Evolutionary conservation across 176 grass and related monocot species (phyloP).

Genomic region (Cenchrus purpureus): DNA sequence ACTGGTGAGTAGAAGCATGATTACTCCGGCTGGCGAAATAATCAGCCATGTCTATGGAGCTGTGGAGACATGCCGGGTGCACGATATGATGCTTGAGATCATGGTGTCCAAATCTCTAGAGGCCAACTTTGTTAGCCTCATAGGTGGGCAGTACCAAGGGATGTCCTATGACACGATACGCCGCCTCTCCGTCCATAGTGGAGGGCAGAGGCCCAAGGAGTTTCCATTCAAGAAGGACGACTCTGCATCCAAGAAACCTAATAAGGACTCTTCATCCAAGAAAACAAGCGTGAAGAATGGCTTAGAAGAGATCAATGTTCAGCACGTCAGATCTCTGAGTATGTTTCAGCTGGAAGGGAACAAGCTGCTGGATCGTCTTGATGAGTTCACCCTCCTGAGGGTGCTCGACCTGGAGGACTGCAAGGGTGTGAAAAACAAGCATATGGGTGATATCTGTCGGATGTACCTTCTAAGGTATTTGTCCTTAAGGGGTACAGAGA

Average conservation of each 20-base stretch:
- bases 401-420: conserved; percentile 19
- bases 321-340: conserved; percentile 7
- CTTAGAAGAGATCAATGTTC: not conserved
- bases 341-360: not conserved
- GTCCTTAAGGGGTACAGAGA: not conserved
- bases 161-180: not conserved
- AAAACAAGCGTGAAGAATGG: too few species aligned
- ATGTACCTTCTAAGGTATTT: conserved; percentile 10
- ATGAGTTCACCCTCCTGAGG: not conserved
- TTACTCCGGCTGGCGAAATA: not conserved
- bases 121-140: conserved; percentile 5
- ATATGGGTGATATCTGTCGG: not conserved
- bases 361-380: not conserved
- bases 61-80: not conserved
- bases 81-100: conserved; percentile 18
- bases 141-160: not conserved
- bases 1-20: conserved; percentile 20
- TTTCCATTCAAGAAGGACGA: too few species aligned
- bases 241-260: too few species aligned
- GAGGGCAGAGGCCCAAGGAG: not conserved
- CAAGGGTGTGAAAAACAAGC: not conserved
- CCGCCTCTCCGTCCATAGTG: conserved; percentile 9
- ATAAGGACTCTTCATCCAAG: not conserved
- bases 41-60: not conserved
- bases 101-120: not conserved